Evolutionary conservation across 2,329 filamentous ascomycete species (phyloP).

Genomic region (Coccinonectria pachysandricola): DNA sequence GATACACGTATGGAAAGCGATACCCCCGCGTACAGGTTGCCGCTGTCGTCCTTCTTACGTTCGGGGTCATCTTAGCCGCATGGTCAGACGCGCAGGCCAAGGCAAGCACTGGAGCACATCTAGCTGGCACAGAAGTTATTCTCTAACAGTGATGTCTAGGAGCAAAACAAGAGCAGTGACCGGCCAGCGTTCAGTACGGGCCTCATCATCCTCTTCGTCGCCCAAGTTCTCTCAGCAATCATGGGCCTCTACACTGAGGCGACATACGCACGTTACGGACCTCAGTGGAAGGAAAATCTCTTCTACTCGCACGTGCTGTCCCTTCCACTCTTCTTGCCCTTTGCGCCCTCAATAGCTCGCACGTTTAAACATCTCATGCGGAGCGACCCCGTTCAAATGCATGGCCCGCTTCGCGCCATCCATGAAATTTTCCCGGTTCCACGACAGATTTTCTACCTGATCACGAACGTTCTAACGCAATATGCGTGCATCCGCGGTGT

Average conservation of each 20-base stretch:
- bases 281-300: constrained; percentile 89
- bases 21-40: constrained; percentile 73
- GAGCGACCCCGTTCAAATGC: constrained; percentile 46
- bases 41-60: constrained; percentile 72
- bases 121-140: too few species aligned
- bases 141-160: too few species aligned
- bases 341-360: constrained; percentile 51
- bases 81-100: constrained; percentile 83
- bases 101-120: too few species aligned
- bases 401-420: constrained; percentile 10
- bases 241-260: constrained; percentile 95
- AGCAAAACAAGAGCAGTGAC: constrained; percentile 7
- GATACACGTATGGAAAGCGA: constrained; percentile 72
- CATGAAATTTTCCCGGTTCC: constrained; percentile 33
- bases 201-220: constrained; percentile 72
- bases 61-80: constrained; percentile 79
- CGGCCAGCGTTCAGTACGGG: constrained; percentile 44
- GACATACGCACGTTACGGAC: constrained; percentile 75
- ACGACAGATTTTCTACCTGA: constrained; percentile 60
- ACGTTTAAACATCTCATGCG: constrained; percentile 54
- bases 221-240: constrained; percentile 81
- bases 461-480: constrained; percentile 77
- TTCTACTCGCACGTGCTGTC: constrained; percentile 83
- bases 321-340: constrained; percentile 65
- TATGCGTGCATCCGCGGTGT: constrained; percentile 93